These are phyloP conservation scores for Ophiostoma ulmi DNA, from an alignment of 2,329 filamentous ascomycete species.

Conservation along the genomic window DNA sequence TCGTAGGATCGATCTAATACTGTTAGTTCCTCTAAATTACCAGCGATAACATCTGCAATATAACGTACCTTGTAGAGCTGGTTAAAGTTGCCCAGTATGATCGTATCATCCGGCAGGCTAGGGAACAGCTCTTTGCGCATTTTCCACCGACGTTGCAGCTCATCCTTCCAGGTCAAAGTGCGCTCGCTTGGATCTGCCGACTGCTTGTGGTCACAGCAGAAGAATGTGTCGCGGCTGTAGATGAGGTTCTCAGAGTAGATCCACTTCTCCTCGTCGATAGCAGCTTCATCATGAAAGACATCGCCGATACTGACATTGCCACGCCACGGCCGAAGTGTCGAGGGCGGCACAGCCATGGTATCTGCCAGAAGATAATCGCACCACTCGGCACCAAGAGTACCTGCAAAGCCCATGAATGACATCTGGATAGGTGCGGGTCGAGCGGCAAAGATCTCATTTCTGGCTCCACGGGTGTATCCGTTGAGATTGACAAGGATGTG, in stretches of 20 bases:
- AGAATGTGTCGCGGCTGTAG: constrained; percentile 91
- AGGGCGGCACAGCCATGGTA: constrained; percentile 73
- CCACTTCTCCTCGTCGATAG: constrained; percentile 70
- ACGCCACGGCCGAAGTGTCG: constrained; percentile 74
- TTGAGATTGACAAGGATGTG: constrained; percentile 98
- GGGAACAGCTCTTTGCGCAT: constrained; percentile 95
- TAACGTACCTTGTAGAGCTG: constrained; percentile 86
- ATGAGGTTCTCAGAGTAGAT: constrained; percentile 96
- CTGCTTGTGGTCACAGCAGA: constrained; percentile 95
- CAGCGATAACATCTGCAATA: neutral
- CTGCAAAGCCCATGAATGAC: constrained; percentile 99
- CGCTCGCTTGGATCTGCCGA: constrained; percentile 63
- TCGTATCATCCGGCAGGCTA: constrained; percentile 68
- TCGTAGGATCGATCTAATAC: constrained; percentile 84
- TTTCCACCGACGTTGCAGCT: constrained; percentile 75
- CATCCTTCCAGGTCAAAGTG: constrained; percentile 71
- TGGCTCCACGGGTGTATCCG: constrained; percentile 91
- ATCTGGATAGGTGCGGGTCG: constrained; percentile 93
- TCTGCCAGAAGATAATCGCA: constrained; percentile 96
- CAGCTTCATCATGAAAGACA: constrained; percentile 59
- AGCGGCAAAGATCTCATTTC: constrained; percentile 95
- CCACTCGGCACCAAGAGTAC: constrained; percentile 94
- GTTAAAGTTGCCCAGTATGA: constrained; percentile 97
- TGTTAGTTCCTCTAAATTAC: constrained; percentile 1
- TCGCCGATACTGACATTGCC: constrained; percentile 71